phyloP scores from a whole-genome alignment of 2,329 filamentous ascomycete species.

The Pseudopyricularia cyperi region DNA sequence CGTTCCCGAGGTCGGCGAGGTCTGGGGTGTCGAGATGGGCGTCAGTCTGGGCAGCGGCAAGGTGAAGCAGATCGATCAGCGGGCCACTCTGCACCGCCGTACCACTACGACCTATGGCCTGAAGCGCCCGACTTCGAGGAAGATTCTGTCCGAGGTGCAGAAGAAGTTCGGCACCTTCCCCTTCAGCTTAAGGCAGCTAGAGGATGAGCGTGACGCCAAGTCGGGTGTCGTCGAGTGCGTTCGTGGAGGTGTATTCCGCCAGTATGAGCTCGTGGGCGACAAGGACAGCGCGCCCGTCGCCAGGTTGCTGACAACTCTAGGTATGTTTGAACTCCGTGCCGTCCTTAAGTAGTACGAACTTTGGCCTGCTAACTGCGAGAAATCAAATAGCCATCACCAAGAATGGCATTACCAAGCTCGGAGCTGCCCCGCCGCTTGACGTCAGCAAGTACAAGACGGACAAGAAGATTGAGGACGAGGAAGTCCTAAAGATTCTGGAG shows the following conservation, averaged over 20 bases:
- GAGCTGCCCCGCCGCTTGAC: constrained; percentile 63
- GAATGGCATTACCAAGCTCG: constrained; percentile 83
- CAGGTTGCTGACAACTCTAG: constrained; percentile 79
- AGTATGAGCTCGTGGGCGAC: constrained; percentile 93
- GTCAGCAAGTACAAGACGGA: constrained; percentile 78
- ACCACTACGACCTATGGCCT: constrained; percentile 84
- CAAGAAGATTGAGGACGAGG: constrained; percentile 96
- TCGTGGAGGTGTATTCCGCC: constrained; percentile 78
- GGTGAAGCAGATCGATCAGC: constrained; percentile 81
- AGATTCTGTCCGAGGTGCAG: constrained; percentile 85
- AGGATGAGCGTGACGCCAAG: constrained; percentile 94
- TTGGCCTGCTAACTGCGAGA: constrained; percentile 1
- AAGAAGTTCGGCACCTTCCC: constrained; percentile 98
- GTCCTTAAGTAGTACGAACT: background rate
- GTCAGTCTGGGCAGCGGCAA: constrained; percentile 86
- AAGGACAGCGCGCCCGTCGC: constrained; percentile 79
- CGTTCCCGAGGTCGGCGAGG: constrained; percentile 74
- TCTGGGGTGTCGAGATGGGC: constrained; percentile 96
- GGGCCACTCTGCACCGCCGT: constrained; percentile 83
- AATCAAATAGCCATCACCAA: constrained; percentile 73
- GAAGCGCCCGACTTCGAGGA: constrained; percentile 87
- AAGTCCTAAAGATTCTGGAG: constrained; percentile 88
- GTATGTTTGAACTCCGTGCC: constrained; percentile 41
- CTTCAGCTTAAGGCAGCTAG: constrained; percentile 92
- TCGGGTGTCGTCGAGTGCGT: constrained; percentile 93